Conservation (phyloP, 768 basidiomycete species). For the Lanmaoa pseudosensibilis region DNA sequence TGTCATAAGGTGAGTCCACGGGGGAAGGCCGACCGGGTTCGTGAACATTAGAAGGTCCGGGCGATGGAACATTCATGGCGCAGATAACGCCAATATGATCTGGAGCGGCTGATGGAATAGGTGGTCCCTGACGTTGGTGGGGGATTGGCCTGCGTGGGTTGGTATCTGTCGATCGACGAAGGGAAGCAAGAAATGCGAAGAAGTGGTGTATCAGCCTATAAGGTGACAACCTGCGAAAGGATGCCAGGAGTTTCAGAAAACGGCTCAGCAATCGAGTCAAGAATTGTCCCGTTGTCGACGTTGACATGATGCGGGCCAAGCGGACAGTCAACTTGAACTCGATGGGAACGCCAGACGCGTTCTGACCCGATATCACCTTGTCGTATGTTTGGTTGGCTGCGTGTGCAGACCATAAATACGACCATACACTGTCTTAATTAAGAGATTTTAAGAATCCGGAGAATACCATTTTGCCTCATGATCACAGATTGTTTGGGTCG, state of each 20-base stretch:
- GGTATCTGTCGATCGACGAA: slow-evolving; percentile 1
- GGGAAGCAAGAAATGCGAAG: not conserved
- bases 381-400: no score
- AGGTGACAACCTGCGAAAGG: slow-evolving; percentile 1
- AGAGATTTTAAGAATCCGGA: no score
- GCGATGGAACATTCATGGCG: slow-evolving; percentile 18
- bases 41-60: not conserved
- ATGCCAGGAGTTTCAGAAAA: not conserved
- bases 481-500: no score
- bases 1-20: slow-evolving; percentile 12
- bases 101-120: not conserved
- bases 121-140: not conserved
- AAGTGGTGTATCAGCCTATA: not conserved
- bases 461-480: no score
- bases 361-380: no score
- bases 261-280: slow-evolving; percentile 1
- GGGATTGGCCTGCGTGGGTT: not conserved
- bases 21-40: slow-evolving; percentile 10
- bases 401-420: no score
- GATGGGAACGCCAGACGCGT: no score
- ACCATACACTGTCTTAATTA: no score
- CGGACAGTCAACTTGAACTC: not conserved
- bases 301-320: not conserved
- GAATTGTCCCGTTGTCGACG: not conserved
- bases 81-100: slow-evolving; percentile 6